Evolutionary conservation across 192 early-diverging fungal species (phyloP), one percentile per base, ranked within the genome.

Genomic region (Thoreauomyces humboldtii): DNA sequence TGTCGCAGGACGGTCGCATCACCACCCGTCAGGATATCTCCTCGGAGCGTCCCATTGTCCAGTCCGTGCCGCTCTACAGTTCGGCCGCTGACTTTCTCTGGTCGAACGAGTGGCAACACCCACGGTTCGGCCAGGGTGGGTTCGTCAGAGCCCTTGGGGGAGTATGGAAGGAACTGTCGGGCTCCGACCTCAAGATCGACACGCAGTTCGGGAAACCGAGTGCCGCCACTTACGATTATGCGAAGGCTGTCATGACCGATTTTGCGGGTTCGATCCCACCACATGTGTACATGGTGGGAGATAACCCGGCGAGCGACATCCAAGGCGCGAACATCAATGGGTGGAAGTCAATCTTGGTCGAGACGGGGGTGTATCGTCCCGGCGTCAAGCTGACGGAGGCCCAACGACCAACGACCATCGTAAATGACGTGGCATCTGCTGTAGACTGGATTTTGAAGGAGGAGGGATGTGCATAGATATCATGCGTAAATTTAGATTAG

Each of bases 291-390:
- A 57, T 57, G 53, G 42, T 66, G 0, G 64, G 64, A 9, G 64
- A 66, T 57, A 66, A 66, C 64, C 64, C 64, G 1, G 41, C 24
- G 3, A 43, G 36, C 14, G 64, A 66, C 37, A 66, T 66, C 46
- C 38, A 14, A 1, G 64, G 64, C 6, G 64, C 64, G 5, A 57
- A 57, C 32, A 15, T 19, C 28, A 7, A 66, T 57, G 64, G 64
- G 17, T 66, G 64, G 64, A 32, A 21, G 38, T 31, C 53, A 24
- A 24, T 66, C 11, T 32, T 66, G 21, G 51, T 66, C 15, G 35
- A 57, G 27, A 57, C 53, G 36, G 64, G 64, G 1, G 53, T 66
- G 21, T 66, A 66, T 31, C 15, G 34, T 41, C 29, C 2, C n/a
- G 64, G 61, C 3, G 35, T 33, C 21, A 15, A 15, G 21, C 24